Percentiles rank a stretch among this genome's conserved stretches.
Evolutionary conservation across 2,329 filamentous ascomycete species (phyloP).

Genomic region (Aphanocladium album): DNA sequence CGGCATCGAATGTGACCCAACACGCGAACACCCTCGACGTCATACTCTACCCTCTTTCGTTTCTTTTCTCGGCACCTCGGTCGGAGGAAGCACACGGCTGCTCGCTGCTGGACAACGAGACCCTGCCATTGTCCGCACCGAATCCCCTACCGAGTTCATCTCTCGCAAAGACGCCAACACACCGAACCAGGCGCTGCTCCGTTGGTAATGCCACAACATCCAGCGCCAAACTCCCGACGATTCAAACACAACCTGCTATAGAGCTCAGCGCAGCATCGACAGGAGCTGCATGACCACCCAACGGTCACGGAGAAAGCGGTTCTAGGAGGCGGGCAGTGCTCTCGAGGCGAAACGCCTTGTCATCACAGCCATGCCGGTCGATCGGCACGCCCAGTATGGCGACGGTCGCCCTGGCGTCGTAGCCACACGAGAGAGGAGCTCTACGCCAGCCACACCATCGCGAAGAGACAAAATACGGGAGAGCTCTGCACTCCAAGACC

Average conservation of each 20-base stretch:
- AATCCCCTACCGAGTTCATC: neutral
- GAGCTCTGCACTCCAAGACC: conserved; percentile 63
- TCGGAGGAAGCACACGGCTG: neutral
- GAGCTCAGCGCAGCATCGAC: neutral
- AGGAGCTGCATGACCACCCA: conserved; percentile 3
- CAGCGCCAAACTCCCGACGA: neutral
- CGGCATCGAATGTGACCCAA: conserved; percentile 7
- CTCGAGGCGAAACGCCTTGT: neutral
- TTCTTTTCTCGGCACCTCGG: neutral
- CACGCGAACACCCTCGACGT: neutral
- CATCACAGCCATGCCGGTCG: conserved; percentile 23
- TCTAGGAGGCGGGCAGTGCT: neutral
- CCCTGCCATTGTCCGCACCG: neutral
- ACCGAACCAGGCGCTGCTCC: neutral
- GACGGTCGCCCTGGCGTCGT: conserved; percentile 29
- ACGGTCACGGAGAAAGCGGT: neutral
- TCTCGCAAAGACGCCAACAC: neutral
- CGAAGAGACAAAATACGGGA: conserved; percentile 61
- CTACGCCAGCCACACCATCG: conserved; percentile 52
- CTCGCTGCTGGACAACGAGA: conserved; percentile 9
- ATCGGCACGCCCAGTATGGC: conserved; percentile 28
- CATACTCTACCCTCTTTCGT: neutral
- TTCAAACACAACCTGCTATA: neutral
- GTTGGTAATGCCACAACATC: conserved; percentile 1
- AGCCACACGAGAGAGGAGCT: conserved; percentile 39